Conservation (phyloP, 2,329 filamentous ascomycete species). For the Pseudogymnoascus sp. region DNA sequence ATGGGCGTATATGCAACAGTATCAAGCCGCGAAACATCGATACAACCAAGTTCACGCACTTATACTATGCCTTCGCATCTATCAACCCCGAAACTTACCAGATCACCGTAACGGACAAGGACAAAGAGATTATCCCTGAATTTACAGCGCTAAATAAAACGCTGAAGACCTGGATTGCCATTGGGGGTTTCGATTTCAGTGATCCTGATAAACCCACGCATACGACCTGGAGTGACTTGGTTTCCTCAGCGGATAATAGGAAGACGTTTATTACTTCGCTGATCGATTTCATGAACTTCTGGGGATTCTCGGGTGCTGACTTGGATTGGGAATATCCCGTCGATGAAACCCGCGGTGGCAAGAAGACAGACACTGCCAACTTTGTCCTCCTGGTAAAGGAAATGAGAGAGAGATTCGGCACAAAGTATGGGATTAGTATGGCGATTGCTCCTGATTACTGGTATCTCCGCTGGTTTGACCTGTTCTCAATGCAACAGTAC, state of each 20-base stretch:
- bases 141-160: constrained; percentile 22
- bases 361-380: constrained; percentile 32
- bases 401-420: constrained; percentile 26
- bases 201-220: constrained; percentile 23
- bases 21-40: constrained; percentile 28
- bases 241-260: constrained; percentile 21
- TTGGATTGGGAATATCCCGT: constrained; percentile 42
- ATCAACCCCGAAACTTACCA: constrained; percentile 26
- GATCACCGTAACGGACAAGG: constrained; percentile 21
- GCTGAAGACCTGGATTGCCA: constrained; percentile 23
- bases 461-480: constrained; percentile 29
- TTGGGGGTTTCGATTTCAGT: constrained; percentile 23
- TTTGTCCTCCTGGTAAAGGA: constrained; percentile 17
- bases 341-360: constrained; percentile 30
- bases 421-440: constrained; percentile 35
- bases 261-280: constrained; percentile 34
- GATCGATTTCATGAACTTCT: constrained; percentile 28
- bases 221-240: constrained; percentile 28
- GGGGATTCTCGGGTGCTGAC: constrained; percentile 38
- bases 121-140: constrained; percentile 18
- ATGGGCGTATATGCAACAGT: constrained; percentile 26
- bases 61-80: constrained; percentile 28
- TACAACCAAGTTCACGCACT: constrained; percentile 27
- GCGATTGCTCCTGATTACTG: constrained; percentile 25
- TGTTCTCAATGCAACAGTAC: constrained; percentile 20